Conservation (phyloP, 78 protist genomes). For the Emiliania huxleyi region DNA sequence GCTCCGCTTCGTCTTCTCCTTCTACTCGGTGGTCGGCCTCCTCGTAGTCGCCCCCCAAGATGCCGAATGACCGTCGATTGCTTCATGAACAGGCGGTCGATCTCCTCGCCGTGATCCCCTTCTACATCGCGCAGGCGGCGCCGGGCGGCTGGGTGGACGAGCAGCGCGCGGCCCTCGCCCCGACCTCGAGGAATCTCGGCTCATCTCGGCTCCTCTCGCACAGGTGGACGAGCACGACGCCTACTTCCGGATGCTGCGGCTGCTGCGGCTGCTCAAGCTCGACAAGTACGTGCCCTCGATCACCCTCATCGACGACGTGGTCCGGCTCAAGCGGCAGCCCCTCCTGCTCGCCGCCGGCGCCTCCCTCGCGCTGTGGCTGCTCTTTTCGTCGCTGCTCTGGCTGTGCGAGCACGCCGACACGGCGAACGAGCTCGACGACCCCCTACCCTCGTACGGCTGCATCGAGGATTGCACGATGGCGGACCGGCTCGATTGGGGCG, state of each 20-base stretch:
- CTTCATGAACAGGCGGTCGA: too few relatives aligned
- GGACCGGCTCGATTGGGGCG: neutral
- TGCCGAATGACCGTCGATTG: too few relatives aligned
- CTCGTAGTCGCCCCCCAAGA: too few relatives aligned
- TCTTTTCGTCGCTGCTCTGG: neutral
- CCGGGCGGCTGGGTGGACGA: neutral
- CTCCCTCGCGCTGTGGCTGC: neutral
- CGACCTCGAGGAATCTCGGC: neutral
- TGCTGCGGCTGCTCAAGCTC: slow-evolving; percentile 6
- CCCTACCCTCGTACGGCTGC: neutral
- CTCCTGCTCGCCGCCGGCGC: neutral
- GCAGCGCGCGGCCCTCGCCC: neutral
- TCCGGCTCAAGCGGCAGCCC: neutral
- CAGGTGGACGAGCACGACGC: neutral
- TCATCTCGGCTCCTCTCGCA: too few relatives aligned
- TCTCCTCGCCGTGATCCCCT: neutral
- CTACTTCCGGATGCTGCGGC: neutral
- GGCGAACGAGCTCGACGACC: neutral
- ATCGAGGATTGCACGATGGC: neutral
- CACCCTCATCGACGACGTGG: neutral
- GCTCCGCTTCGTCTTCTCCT: neutral
- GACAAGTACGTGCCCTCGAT: neutral
- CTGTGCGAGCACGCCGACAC: neutral
- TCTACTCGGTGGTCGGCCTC: neutral
- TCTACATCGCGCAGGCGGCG: neutral